A percentile compares a stretch with the other conserved stretches of the same genome.
Conservation (phyloP, 2,329 filamentous ascomycete genomes). For the Ceratocystis colombiana region DNA sequence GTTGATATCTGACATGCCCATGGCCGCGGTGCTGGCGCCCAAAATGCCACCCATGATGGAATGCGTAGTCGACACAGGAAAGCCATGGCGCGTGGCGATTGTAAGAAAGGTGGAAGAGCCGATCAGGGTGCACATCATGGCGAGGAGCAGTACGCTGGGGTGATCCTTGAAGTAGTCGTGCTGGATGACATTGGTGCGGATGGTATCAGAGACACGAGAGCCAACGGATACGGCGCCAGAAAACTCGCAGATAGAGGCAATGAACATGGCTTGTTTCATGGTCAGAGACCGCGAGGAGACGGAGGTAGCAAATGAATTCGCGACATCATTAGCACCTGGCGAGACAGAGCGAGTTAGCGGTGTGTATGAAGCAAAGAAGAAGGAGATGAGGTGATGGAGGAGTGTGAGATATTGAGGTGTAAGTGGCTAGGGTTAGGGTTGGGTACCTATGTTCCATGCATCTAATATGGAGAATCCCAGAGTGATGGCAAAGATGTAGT, state of each 20-base stretch:
- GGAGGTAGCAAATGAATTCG: conserved; percentile 41
- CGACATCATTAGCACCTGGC: conserved; percentile 41
- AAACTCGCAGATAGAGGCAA: conserved; percentile 39
- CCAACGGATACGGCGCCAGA: conserved; percentile 36
- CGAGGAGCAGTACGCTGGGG: conserved; percentile 42
- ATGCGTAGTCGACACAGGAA: conserved; percentile 47
- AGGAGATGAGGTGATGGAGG: not conserved
- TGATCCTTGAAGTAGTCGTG: conserved; percentile 36
- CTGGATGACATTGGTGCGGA: conserved; percentile 40
- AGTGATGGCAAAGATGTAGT: conserved; percentile 48
- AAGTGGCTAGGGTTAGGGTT: not conserved
- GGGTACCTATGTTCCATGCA: conserved; percentile 48
- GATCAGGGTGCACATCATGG: conserved; percentile 46
- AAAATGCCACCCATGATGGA: conserved; percentile 40
- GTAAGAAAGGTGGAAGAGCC: conserved; percentile 45
- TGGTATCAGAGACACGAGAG: conserved; percentile 36
- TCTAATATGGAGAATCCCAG: conserved; percentile 48
- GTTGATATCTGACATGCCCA: conserved; percentile 33
- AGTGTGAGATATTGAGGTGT: not conserved
- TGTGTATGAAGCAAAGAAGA: no score
- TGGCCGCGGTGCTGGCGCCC: conserved; percentile 33
- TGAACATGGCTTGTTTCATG: conserved; percentile 39
- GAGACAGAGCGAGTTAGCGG: not conserved
- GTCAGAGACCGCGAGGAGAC: conserved; percentile 40
- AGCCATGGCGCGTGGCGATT: conserved; percentile 41